Conservation (phyloP, 306 rosid genomes). For the Sindora glabra region DNA sequence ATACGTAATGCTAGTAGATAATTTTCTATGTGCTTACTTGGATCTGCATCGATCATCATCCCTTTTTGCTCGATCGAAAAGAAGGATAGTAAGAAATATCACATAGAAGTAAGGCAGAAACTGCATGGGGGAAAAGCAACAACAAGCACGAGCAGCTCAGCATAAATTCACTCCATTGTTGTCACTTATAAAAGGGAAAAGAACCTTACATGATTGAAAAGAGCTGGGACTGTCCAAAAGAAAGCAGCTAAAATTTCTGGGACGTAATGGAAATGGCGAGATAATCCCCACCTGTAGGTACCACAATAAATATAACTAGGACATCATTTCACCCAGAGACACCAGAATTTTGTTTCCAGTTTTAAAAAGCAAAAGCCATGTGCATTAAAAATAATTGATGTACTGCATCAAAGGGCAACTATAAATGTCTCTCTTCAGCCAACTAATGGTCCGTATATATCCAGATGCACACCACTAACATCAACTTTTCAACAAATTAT, state of each 20-base stretch:
- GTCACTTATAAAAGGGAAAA: neutral
- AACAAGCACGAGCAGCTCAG: neutral
- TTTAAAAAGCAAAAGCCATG: neutral
- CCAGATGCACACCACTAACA: neutral
- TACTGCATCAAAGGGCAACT: neutral
- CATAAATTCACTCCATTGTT: neutral
- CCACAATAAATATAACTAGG: constrained; percentile 15
- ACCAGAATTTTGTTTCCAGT: neutral
- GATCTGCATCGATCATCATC: constrained; percentile 88
- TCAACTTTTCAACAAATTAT: neutral
- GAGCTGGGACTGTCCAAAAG: constrained; percentile 98
- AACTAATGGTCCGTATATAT: neutral
- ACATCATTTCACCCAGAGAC: neutral
- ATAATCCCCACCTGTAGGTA: constrained; percentile 86
- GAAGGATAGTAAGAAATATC: constrained; percentile 81
- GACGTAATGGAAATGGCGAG: constrained; percentile 95
- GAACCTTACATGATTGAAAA: constrained; percentile 68
- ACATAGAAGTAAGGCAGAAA: constrained; percentile 90
- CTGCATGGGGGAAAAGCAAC: constrained; percentile 36
- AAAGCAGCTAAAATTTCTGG: constrained; percentile 95
- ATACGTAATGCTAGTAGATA: neutral
- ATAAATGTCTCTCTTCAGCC: neutral
- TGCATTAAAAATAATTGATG: constrained; percentile 2
- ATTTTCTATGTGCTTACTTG: constrained; percentile 57
- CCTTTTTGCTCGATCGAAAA: constrained; percentile 89